phyloP scores from a whole-genome alignment of 1,284 basidiomycete species.

The Amylostereum chailletii region DNA sequence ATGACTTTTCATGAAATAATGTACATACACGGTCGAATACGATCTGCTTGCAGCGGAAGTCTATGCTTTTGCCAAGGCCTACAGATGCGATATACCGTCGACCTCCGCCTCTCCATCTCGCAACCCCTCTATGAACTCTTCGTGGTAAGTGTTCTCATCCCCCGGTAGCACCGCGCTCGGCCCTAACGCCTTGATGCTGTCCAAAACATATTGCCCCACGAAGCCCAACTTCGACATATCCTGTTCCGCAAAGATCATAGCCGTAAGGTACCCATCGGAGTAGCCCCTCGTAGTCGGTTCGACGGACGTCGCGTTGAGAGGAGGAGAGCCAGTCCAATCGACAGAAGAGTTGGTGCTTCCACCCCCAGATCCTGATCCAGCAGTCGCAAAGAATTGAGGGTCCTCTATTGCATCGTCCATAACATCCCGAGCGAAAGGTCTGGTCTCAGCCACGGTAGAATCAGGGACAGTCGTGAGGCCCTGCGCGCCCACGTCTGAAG shows the following conservation, averaged over 20 bases:
- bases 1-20: too few species aligned
- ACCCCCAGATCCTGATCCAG: too few species aligned
- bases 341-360: background rate
- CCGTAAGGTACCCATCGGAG: constrained; percentile 54
- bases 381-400: too few species aligned
- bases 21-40: too few species aligned
- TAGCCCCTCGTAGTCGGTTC: constrained; percentile 38
- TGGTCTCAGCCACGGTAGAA: too few species aligned
- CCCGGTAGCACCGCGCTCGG: constrained; percentile 26
- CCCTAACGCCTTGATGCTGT: constrained; percentile 34
- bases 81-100: background rate
- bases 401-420: too few species aligned
- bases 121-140: constrained; percentile 39
- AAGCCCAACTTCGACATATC: constrained; percentile 59
- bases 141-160: constrained; percentile 34
- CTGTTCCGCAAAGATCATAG: constrained; percentile 49
- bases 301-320: constrained; percentile 8
- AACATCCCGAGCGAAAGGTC: too few species aligned
- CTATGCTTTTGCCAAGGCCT: background rate
- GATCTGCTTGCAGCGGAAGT: background rate
- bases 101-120: constrained; percentile 29
- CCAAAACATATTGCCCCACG: constrained; percentile 49
- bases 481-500: too few species aligned
- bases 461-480: too few species aligned
- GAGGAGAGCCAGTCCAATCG: constrained; percentile 8